Evolutionary conservation across 2,329 filamentous ascomycete species (phyloP).

Genomic region (Scytalidium sp.): DNA sequence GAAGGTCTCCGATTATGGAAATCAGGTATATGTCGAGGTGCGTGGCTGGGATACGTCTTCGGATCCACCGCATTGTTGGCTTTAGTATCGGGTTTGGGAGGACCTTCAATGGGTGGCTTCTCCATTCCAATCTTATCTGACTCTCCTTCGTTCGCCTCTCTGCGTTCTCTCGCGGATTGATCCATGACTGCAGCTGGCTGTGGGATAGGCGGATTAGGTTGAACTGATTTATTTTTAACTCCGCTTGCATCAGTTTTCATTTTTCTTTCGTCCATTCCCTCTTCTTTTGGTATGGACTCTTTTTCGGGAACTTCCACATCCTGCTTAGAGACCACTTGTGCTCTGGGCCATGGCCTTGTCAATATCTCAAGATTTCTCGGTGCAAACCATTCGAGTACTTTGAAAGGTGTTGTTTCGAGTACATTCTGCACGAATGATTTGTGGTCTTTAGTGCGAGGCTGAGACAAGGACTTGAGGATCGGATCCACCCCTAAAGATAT

Average conservation of each 20-base stretch:
- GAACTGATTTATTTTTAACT: not conserved
- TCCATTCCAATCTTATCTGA: not conserved
- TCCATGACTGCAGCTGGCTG: not conserved
- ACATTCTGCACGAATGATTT: constrained; percentile 64
- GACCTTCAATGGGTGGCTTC: not conserved
- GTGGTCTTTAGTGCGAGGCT: constrained; percentile 45
- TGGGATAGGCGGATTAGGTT: not conserved
- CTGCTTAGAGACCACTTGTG: constrained; percentile 13
- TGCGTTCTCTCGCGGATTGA: not conserved
- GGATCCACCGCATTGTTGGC: not conserved
- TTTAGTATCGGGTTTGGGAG: not conserved
- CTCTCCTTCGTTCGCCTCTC: not conserved
- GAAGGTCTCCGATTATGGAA: constrained; percentile 7
- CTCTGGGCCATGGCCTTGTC: not conserved
- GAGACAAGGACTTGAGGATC: not conserved
- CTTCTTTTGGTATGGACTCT: not conserved
- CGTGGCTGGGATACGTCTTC: not conserved
- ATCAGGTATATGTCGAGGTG: constrained; percentile 1
- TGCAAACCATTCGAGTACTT: constrained; percentile 70
- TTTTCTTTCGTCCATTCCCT: not conserved
- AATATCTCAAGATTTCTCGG: constrained; percentile 37
- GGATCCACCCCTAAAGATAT: not conserved
- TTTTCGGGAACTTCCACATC: constrained; percentile 3
- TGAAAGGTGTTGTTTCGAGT: constrained; percentile 64
- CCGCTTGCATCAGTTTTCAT: not conserved